Conservation (phyloP, 306 rosid genomes). For the Gastrolobium bilobum region DNA sequence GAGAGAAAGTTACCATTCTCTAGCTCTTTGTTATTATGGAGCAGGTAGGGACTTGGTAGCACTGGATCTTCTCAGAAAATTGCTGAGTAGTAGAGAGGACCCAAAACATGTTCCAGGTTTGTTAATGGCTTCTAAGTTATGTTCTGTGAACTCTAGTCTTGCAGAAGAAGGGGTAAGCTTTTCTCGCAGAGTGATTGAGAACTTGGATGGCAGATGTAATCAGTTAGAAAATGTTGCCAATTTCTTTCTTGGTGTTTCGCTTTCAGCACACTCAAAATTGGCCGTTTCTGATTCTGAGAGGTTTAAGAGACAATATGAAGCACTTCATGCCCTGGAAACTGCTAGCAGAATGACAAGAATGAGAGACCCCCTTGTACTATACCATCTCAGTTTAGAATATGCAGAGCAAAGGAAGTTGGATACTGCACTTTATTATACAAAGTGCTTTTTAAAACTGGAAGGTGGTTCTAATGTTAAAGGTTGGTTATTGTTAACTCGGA, state of each 20-base stretch:
- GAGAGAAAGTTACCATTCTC: constrained; percentile 63
- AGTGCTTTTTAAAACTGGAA: constrained; percentile 70
- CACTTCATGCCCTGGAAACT: constrained; percentile 69
- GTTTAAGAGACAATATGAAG: constrained; percentile 71
- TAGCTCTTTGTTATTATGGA: constrained; percentile 86
- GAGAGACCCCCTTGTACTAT: constrained; percentile 68
- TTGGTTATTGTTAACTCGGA: constrained; percentile 80
- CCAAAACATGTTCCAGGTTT: constrained; percentile 67
- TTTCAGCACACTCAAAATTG: constrained; percentile 72
- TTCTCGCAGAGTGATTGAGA: constrained; percentile 64
- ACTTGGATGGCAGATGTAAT: constrained; percentile 67
- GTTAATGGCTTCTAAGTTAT: constrained; percentile 91
- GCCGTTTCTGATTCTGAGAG: constrained; percentile 75
- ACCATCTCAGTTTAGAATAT: constrained; percentile 81
- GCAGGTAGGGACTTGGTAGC: constrained; percentile 74
- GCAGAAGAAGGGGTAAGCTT: constrained; percentile 69
- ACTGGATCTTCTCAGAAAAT: constrained; percentile 72
- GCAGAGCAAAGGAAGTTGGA: constrained; percentile 88
- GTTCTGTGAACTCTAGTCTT: constrained; percentile 63
- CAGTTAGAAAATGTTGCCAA: constrained; percentile 63
- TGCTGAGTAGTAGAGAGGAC: constrained; percentile 66
- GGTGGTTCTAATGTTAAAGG: constrained; percentile 73
- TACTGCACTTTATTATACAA: constrained; percentile 72
- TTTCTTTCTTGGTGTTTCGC: constrained; percentile 76
- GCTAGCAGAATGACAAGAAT: constrained; percentile 67